Percentiles rank a stretch among this genome's conserved stretches.
These are phyloP conservation scores for Dalbergia cochinchinensis DNA, from an alignment of 306 rosid species.

Conservation along the genomic window DNA sequence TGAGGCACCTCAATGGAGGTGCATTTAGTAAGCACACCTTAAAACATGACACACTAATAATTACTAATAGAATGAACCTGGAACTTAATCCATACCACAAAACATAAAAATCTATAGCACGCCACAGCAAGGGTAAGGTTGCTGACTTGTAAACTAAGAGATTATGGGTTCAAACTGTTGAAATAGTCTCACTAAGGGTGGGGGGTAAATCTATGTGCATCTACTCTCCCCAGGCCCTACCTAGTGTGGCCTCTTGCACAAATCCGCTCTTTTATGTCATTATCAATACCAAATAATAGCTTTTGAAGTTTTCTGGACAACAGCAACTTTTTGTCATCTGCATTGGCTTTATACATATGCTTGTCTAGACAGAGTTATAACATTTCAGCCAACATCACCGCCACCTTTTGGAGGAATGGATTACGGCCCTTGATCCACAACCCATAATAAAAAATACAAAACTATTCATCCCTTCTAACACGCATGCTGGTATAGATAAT, in stretches of 20 bases:
- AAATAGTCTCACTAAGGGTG: too few relatives aligned
- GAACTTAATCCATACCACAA: neutral
- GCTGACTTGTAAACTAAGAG: too few relatives aligned
- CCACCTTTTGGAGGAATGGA: neutral
- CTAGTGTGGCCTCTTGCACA: too few relatives aligned
- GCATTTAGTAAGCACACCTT: neutral
- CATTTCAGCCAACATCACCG: neutral
- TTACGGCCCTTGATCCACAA: neutral
- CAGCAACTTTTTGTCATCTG: neutral
- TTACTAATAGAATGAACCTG: constrained; percentile 11
- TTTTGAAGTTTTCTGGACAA: neutral
- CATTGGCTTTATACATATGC: constrained; percentile 4
- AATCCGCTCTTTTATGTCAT: neutral
- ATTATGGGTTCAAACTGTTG: too few relatives aligned
- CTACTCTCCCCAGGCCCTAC: too few relatives aligned
- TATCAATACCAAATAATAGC: neutral
- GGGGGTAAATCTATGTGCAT: too few relatives aligned
- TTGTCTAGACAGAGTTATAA: neutral
- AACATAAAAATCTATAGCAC: neutral
- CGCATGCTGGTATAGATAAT: neutral
- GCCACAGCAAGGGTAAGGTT: too few relatives aligned
- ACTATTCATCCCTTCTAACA: neutral
- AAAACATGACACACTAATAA: neutral
- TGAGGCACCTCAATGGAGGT: neutral
- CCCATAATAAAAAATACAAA: neutral